These are phyloP conservation scores for Cornus suecica DNA, from an alignment of 148 eudicot genomes.

Conservation along the genomic window DNA sequence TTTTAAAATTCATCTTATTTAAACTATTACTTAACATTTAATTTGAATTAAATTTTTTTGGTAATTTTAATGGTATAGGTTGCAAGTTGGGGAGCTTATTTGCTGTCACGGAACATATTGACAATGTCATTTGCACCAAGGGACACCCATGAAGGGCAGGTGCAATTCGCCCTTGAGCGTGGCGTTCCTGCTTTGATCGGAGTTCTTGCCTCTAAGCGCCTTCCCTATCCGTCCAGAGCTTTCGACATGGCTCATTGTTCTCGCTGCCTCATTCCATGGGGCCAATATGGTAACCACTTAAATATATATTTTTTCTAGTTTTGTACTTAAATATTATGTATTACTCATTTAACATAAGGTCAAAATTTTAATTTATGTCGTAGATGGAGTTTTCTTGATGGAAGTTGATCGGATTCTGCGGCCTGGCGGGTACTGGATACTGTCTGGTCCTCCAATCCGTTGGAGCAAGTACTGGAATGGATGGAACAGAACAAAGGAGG, in stretches of 20 bases:
- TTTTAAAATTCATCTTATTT: too few species aligned
- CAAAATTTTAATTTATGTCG: too few species aligned
- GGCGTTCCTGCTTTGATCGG: conserved; percentile 79
- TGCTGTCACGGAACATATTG: conserved; percentile 51
- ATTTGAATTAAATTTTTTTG: too few species aligned
- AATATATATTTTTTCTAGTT: too few species aligned
- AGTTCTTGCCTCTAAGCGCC: conserved; percentile 51
- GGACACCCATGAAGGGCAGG: conserved; percentile 78
- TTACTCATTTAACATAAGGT: too few species aligned
- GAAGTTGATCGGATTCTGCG: conserved; percentile 76
- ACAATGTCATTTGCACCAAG: conserved; percentile 82
- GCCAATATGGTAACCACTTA: conserved; percentile 47
- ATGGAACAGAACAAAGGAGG: conserved; percentile 67
- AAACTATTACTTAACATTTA: too few species aligned
- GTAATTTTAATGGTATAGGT: conserved; percentile 22
- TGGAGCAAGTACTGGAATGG: conserved; percentile 67
- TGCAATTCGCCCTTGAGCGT: conserved; percentile 74
- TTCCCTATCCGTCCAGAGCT: conserved; percentile 80
- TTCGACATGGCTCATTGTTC: conserved; percentile 93
- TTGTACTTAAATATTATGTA: too few species aligned
- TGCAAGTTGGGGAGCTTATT: conserved; percentile 86
- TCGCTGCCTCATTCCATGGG: conserved; percentile 90
- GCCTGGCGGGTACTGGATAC: conserved; percentile 80
- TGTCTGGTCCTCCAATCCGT: conserved; percentile 66
- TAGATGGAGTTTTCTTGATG: conserved; percentile 65